A percentile compares a stretch with the other conserved stretches of the same genome.
These are phyloP conservation scores for Candolleomyces efflorescens DNA, from an alignment of 768 basidiomycete species.

Conservation along the genomic window DNA sequence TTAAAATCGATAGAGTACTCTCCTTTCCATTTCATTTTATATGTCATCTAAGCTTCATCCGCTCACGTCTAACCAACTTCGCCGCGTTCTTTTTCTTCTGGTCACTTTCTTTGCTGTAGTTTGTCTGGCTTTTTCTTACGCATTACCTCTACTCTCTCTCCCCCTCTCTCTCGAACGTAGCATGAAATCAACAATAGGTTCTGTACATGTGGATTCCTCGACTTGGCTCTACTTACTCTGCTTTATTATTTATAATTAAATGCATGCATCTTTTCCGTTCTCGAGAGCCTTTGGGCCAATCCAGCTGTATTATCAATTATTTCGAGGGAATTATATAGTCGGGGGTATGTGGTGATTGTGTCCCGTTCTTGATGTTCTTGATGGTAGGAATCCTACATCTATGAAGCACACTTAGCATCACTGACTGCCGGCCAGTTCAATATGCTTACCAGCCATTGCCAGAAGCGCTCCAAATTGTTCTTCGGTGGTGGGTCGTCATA, in stretches of 20 bases:
- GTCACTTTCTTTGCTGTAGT: not conserved
- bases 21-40: not conserved
- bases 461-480: conserved; percentile 66
- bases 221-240: not conserved
- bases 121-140: not conserved
- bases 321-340: no score
- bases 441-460: conserved; percentile 72
- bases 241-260: conserved; percentile 4
- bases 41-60: not conserved
- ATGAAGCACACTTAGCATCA: no score
- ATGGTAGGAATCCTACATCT: no score
- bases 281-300: no score
- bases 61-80: not conserved
- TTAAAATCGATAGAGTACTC: not conserved
- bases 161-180: not conserved
- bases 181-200: conserved; percentile 1
- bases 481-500: conserved; percentile 69
- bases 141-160: not conserved
- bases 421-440: no score
- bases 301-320: no score
- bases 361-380: no score
- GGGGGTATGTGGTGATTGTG: no score
- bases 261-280: not conserved
- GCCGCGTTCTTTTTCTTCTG: no score
- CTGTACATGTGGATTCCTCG: conserved; percentile 6